Base-by-base conservation (phyloP, 2,329 filamentous ascomycete genomes). In the Hypomyces rosellus region DNA sequence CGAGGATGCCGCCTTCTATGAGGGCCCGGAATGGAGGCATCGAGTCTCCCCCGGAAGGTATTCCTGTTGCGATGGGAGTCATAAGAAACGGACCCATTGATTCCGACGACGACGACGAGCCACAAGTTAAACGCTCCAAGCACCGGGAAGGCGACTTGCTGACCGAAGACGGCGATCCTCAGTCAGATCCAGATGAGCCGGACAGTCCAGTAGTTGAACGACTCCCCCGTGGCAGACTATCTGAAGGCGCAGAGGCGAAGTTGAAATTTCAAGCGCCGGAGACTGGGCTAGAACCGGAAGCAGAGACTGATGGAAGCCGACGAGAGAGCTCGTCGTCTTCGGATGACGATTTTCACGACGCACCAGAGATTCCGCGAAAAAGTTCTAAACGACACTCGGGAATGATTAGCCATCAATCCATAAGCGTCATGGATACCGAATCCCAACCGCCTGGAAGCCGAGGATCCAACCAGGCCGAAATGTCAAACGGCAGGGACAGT, bases 1-100 rank as follows among this genome's bases (percentile, higher is more conserved):
- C 89, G 7, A 81, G 91, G 49, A 90, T 93, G 73, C 90, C 90
- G 2, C 85, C 87, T 6, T 84, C 85, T 51, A 86, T 89, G 74
- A 63, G 66, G 61, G 63, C 78, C 77, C 55, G 70, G 72, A 57
- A 74, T 67, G 62, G 76, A 69, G 65, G 57, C 4, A 77, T 82
- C 51, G 86, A 88, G 46, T 79, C 82, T 1, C 88, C 80, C 2
- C 81, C 81, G 0, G 80, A 85, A 59, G 82, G 82, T 2, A 81
- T 84, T 36, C 82, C 82, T 4, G 80, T 85, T 9, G 81, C 81
- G 18, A 82, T 80, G 75, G 77, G 78, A 5, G 77, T 79, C 11
- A 59, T 81, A 55, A 72, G 77, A 18, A 81, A 76, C 56, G 78
- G 79, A 1, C 81, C 82, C 0, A 84, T 84, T 46, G 82, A 84